A percentile compares a stretch with the other conserved stretches of the same genome.
Evolutionary conservation across 371 early-diverging fungal species (phyloP).

Genomic region (Apophysomyces trapeziformis): DNA sequence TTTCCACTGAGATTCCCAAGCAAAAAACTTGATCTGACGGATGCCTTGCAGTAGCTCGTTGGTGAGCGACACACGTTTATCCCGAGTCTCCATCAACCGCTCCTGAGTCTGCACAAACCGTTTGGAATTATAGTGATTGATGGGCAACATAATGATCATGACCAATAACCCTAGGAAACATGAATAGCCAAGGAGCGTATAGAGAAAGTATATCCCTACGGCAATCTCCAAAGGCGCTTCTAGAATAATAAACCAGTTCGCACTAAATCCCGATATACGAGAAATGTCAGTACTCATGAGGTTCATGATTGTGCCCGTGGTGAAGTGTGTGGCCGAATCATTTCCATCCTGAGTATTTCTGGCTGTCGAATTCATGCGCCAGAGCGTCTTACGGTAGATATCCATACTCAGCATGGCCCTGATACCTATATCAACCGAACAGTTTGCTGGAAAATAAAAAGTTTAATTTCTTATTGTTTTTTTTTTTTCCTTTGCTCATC

Average conservation of each 20-base stretch:
- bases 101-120: constrained; percentile 58
- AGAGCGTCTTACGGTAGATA: constrained; percentile 62
- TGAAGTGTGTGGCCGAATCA: constrained; percentile 40
- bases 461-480: too few species aligned
- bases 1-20: constrained; percentile 58
- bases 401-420: constrained; percentile 60
- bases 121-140: constrained; percentile 59
- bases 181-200: constrained; percentile 66
- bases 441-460: background rate
- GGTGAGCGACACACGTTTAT: constrained; percentile 57
- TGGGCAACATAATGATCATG: constrained; percentile 54
- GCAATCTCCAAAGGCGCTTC: constrained; percentile 61
- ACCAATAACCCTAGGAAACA: constrained; percentile 70
- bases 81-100: constrained; percentile 56
- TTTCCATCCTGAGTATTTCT: constrained; percentile 22
- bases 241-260: constrained; percentile 58
- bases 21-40: constrained; percentile 75
- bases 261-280: constrained; percentile 63
- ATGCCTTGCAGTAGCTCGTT: constrained; percentile 70
- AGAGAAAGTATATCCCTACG: constrained; percentile 67
- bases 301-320: constrained; percentile 80
- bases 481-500: too few species aligned
- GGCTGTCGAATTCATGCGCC: constrained; percentile 39
- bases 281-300: constrained; percentile 85
- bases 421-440: constrained; percentile 45